Percentiles rank a stretch among this genome's conserved stretches.
Evolutionary conservation across 225 moss, liverwort and hornwort genomes (phyloP).

Genomic region (Asterella californica): DNA sequence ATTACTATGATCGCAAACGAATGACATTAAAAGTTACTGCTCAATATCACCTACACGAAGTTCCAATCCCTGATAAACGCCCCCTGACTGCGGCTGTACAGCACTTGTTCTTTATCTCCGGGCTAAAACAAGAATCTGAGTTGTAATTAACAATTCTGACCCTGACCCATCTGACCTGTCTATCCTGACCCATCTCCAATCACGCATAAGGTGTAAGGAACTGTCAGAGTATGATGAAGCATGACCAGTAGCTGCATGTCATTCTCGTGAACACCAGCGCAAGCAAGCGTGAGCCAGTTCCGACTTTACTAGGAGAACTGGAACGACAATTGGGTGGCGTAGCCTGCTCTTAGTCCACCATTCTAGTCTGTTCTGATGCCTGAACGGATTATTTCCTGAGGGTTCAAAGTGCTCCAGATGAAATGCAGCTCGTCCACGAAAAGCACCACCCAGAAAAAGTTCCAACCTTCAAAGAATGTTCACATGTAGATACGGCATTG

Average conservation of each 20-base stretch:
- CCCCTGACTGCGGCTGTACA: no score
- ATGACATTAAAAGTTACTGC: no score
- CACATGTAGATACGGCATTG: neutral
- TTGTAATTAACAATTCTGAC: no score
- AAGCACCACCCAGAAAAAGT: neutral
- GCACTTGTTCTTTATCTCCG: no score
- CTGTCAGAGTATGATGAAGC: neutral
- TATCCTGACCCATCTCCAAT: neutral
- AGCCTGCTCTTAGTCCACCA: neutral
- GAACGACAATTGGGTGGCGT: neutral
- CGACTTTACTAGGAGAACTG: neutral
- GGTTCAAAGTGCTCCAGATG: neutral
- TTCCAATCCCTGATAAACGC: no score
- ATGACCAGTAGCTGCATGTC: neutral
- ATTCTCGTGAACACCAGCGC: neutral
- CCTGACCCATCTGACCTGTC: no score
- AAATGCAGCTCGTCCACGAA: neutral
- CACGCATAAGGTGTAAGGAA: neutral
- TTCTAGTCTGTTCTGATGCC: neutral
- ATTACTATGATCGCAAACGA: no score
- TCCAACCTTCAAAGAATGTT: neutral
- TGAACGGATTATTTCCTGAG: neutral
- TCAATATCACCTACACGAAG: no score
- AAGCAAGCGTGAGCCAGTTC: neutral
- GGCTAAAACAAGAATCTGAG: no score